phyloP scores from a whole-genome alignment of 768 basidiomycete genomes.

The Kockovaella imperatae region DNA sequence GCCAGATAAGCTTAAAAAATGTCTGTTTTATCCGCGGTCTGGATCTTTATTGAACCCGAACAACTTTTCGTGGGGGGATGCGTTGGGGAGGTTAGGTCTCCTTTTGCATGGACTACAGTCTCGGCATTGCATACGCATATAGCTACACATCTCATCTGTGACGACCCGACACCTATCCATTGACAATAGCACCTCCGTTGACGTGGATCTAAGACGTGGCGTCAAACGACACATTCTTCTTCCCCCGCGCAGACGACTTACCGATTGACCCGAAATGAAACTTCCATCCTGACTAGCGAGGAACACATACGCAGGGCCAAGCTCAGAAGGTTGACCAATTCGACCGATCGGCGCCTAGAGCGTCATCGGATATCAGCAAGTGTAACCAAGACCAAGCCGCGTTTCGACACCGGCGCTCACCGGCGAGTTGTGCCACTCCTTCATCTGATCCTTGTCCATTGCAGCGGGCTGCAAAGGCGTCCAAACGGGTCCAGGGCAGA shows the following conservation, averaged over 20 bases:
- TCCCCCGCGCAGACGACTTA: too few relatives aligned
- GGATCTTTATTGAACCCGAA: too few relatives aligned
- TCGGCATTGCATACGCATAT: too few relatives aligned
- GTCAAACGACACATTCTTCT: too few relatives aligned
- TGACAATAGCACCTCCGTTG: slow-evolving; percentile 42
- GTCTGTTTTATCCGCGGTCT: too few relatives aligned
- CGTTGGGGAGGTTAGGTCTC: too few relatives aligned
- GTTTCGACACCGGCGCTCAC: too few relatives aligned
- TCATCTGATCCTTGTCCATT: slow-evolving; percentile 39
- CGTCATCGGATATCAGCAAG: not conserved
- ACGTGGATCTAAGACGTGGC: slow-evolving; percentile 45
- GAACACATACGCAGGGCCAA: slow-evolving; percentile 54
- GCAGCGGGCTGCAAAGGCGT: slow-evolving; percentile 44
- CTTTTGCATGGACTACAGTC: too few relatives aligned
- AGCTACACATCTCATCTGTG: too few relatives aligned
- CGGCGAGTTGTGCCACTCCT: slow-evolving; percentile 37
- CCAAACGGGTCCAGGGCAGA: slow-evolving; percentile 37
- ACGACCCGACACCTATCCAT: too few relatives aligned
- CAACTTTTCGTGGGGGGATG: too few relatives aligned
- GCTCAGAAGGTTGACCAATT: slow-evolving; percentile 53
- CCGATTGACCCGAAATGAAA: slow-evolving; percentile 40
- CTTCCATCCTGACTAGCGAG: slow-evolving; percentile 47
- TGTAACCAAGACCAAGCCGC: not conserved
- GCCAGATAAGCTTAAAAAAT: too few relatives aligned
- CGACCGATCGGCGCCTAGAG: slow-evolving; percentile 48